Conservation (phyloP, 1,139 yeast species). For the Sugiyamaella castrensis region DNA sequence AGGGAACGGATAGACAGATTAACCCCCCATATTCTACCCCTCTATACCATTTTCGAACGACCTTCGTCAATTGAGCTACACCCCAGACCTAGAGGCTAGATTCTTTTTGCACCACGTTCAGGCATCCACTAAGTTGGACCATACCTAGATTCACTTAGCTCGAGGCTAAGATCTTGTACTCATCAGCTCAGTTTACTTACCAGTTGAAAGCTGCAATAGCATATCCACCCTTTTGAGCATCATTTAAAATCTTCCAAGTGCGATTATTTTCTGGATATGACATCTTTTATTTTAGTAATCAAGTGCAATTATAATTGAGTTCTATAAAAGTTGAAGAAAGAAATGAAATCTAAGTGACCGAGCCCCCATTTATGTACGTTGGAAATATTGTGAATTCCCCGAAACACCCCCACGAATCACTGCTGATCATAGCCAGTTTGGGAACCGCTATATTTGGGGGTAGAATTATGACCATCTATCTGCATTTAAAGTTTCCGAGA, state of each 20-base stretch:
- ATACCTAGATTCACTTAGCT: not conserved
- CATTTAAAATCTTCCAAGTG: constrained; percentile 27
- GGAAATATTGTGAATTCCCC: too few relatives aligned
- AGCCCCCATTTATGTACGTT: too few relatives aligned
- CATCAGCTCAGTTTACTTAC: constrained; percentile 10
- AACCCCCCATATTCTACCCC: too few relatives aligned
- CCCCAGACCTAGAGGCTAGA: too few relatives aligned
- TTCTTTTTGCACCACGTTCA: too few relatives aligned
- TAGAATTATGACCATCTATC: not conserved
- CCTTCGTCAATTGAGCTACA: too few relatives aligned
- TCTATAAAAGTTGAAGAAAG: not conserved
- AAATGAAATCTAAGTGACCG: not conserved
- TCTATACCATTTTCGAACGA: too few relatives aligned
- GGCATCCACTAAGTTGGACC: too few relatives aligned
- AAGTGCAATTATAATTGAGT: too few relatives aligned
- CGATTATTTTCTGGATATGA: constrained; percentile 24
- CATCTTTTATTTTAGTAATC: constrained; percentile 5
- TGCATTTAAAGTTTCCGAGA: too few relatives aligned
- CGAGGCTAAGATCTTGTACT: not conserved
- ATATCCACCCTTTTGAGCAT: constrained; percentile 27
- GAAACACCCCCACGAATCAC: constrained; percentile 6
- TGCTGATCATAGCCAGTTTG: constrained; percentile 1
- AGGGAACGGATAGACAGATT: too few relatives aligned
- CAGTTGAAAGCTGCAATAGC: constrained; percentile 31
- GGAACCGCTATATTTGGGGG: constrained; percentile 5